Evolutionary conservation across 495 filamentous ascomycete genomes (phyloP).

Genomic region (Lepraria neglecta): DNA sequence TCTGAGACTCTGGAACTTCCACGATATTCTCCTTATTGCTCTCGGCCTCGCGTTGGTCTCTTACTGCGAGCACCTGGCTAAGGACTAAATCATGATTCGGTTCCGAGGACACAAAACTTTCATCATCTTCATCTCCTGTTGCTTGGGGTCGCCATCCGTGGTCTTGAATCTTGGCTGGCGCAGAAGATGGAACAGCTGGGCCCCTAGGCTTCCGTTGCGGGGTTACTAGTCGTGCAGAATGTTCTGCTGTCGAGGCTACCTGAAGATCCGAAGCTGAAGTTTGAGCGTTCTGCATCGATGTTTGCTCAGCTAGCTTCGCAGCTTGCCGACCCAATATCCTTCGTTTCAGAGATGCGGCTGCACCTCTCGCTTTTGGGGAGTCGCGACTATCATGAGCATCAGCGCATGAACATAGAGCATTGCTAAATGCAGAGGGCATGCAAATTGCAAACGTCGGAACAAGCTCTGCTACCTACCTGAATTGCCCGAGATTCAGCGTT

Average conservation of each 20-base stretch:
- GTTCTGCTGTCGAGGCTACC: conserved; percentile 13
- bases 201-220: neutral
- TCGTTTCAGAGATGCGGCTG: conserved; percentile 12
- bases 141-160: neutral
- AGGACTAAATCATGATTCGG: neutral
- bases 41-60: conserved; percentile 18
- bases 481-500: neutral
- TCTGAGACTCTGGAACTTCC: conserved; percentile 13
- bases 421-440: neutral
- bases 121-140: conserved; percentile 12
- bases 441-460: neutral
- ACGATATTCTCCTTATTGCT: conserved; percentile 28
- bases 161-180: conserved; percentile 10
- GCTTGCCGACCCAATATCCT: neutral
- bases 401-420: neutral
- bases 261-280: conserved; percentile 4
- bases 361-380: conserved; percentile 1
- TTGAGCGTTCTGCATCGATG: neutral
- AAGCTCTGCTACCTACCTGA: conserved; percentile 5
- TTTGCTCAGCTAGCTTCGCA: conserved; percentile 6
- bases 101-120: neutral
- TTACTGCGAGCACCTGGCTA: neutral
- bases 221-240: neutral
- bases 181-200: conserved; percentile 3
- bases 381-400: neutral